Conservation (phyloP, 345 rosid species). For the Heritiera littoralis region DNA sequence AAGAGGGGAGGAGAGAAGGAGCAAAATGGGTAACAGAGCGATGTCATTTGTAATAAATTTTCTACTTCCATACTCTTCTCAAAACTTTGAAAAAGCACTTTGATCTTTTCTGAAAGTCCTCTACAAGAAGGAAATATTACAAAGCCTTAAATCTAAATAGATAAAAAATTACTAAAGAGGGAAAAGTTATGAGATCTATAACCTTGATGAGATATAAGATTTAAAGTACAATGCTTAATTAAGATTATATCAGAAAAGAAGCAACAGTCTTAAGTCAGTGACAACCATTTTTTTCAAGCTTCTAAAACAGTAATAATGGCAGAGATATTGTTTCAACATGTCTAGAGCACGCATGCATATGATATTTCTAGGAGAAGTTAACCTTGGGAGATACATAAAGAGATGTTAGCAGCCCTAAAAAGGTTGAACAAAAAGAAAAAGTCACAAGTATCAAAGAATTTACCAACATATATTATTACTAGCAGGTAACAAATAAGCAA, state of each 20-base stretch:
- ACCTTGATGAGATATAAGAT: not conserved
- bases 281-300: not conserved
- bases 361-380: not conserved
- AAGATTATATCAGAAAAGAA: not conserved
- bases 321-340: not conserved
- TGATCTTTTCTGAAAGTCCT: not conserved
- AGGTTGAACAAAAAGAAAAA: not conserved
- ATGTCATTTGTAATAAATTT: not conserved
- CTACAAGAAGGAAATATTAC: not conserved
- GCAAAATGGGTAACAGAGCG: not conserved
- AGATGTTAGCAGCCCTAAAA: constrained; percentile 1
- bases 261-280: not conserved
- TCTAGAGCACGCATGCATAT: not conserved
- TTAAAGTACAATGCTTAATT: not conserved
- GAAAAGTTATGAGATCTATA: not conserved
- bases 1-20: not conserved
- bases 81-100: constrained; percentile 7
- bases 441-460: not conserved
- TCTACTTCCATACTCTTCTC: not conserved
- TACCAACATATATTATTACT: not conserved
- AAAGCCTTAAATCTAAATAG: constrained; percentile 8
- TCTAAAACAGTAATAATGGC: too few relatives aligned
- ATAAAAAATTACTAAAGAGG: not conserved
- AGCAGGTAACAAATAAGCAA: not conserved
- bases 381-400: not conserved